These are phyloP conservation scores for Cercospora zeina DNA, from an alignment of 2,329 filamentous ascomycete species.

Conservation along the genomic window DNA sequence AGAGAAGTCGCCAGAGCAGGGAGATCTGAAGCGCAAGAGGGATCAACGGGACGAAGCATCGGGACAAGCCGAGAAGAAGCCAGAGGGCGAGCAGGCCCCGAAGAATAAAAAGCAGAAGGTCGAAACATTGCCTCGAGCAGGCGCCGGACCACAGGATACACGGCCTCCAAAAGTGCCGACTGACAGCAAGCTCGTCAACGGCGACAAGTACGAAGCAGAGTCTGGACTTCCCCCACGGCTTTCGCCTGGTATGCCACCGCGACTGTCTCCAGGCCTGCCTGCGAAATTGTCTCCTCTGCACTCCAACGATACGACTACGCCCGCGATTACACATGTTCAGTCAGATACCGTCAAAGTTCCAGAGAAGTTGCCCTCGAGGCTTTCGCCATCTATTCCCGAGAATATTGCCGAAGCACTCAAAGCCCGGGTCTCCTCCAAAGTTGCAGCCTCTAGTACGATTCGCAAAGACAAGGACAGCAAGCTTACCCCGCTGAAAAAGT, in stretches of 20 bases:
- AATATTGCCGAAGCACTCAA: constrained; percentile 57
- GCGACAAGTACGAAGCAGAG: constrained; percentile 15
- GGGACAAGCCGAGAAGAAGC: constrained; percentile 8
- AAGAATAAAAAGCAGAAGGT: constrained; percentile 21
- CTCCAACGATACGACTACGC: background rate
- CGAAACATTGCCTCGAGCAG: constrained; percentile 11
- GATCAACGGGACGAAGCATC: constrained; percentile 7
- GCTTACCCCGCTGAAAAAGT: constrained; percentile 29
- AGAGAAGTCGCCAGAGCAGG: constrained; percentile 23
- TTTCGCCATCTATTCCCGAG: constrained; percentile 60
- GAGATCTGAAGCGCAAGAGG: constrained; percentile 36
- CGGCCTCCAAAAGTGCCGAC: background rate
- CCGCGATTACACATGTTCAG: background rate
- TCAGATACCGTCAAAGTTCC: background rate
- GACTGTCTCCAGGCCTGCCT: constrained; percentile 27
- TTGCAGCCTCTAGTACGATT: constrained; percentile 16
- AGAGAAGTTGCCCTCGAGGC: constrained; percentile 51
- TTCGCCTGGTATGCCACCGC: constrained; percentile 27
- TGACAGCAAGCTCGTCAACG: background rate
- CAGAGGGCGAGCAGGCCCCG: constrained; percentile 5
- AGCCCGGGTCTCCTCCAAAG: constrained; percentile 36
- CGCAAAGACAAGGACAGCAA: constrained; percentile 30
- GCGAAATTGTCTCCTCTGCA: constrained; percentile 29
- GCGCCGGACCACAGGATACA: background rate
- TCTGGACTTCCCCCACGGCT: constrained; percentile 24